A percentile compares a stretch with the other conserved stretches of the same genome.
Evolutionary conservation across 225 moss, liverwort and hornwort genomes (phyloP).

Genomic region (Physcomitrellopsis africana): DNA sequence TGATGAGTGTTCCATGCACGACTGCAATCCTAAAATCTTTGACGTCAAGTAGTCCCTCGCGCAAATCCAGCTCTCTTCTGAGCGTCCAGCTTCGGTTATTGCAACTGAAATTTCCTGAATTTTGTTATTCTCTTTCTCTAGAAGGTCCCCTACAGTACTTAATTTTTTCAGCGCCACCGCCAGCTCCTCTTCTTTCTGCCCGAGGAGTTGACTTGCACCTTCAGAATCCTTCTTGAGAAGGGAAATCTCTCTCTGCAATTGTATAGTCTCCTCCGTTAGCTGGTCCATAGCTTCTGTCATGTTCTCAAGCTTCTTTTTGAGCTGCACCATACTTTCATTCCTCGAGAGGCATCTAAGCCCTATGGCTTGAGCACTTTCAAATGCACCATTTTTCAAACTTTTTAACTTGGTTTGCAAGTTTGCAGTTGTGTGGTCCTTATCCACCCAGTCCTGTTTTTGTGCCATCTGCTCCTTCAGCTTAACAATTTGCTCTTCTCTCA

Average conservation of each 20-base stretch:
- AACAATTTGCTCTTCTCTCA: slow-evolving; percentile 32
- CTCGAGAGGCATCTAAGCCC: slow-evolving; percentile 30
- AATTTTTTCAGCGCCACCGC: slow-evolving; percentile 27
- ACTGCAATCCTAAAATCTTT: neutral
- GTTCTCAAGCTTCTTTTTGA: slow-evolving; percentile 31
- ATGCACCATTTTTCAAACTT: neutral
- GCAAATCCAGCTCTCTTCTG: slow-evolving; percentile 34
- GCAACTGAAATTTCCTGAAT: slow-evolving; percentile 39
- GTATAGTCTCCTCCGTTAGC: slow-evolving; percentile 36
- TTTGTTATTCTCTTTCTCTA: slow-evolving; percentile 37
- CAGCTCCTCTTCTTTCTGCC: slow-evolving; percentile 43
- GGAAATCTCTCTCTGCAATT: slow-evolving; percentile 31
- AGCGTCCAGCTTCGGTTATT: slow-evolving; percentile 27
- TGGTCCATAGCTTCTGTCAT: slow-evolving; percentile 34
- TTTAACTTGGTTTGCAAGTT: too few relatives aligned
- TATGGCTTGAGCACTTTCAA: slow-evolving; percentile 27
- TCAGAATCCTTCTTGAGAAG: slow-evolving; percentile 33
- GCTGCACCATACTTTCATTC: slow-evolving; percentile 21
- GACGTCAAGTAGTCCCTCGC: slow-evolving; percentile 12
- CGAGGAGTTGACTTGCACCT: slow-evolving; percentile 30
- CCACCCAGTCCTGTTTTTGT: slow-evolving; percentile 39
- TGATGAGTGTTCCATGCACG: neutral
- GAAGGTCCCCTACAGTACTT: slow-evolving; percentile 24
- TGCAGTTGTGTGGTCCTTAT: slow-evolving; percentile 24
- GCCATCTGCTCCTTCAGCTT: slow-evolving; percentile 44